Base-by-base conservation (phyloP, 1,139 yeast species). In the Geotrichum klebahnii region DNA sequence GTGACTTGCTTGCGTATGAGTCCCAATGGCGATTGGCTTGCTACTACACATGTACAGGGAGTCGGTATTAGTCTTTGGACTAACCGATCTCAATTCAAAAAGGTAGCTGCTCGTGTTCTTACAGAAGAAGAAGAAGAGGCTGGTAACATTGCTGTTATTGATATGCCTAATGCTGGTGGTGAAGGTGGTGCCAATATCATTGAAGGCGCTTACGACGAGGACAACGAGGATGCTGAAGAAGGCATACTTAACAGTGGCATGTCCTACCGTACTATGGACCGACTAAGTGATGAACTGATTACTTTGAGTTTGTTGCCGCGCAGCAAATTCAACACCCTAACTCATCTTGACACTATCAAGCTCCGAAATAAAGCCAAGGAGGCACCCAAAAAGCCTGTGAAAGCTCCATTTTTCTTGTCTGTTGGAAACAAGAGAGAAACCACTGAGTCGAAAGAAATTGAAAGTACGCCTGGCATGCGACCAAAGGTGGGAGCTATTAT, bases 31-130 rank as follows among this genome's bases (percentile, higher is more conserved):
- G 97, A 94, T 59, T 79, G 84, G 67, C 75, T 94, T 53, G 98
- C 97, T 1, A 90, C 98, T 0, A 77, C 96, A 0, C 98, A 94
- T 69, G 96, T 89, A 10, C 76, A 81, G 31, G 95, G 95, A 12
- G 85, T 86, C 55, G 98, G 98, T 29, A 81, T 94, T 53, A 81
- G 86, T 47, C 72, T 94, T 53, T 94, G 99, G 99, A 84, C 96
- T 2, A 88, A 90, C 65, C 77, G 83, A 61, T 81, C 97, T 0
- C 96, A 89, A 67, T 90, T 90, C 67, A 78, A 73, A 56, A 80
- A 82, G 1, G 66, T 72, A 5, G 81, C 95, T 0, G 81, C 90
- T 0, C 79, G 92, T 58, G 87, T 81, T 55, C 75, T 92, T 31
- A 83, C 83, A 47, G 95, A 85, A 57, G 80, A 77, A n/a, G 70